phyloP scores from a whole-genome alignment of 2,329 filamentous ascomycete species.

The Paecilomyces sp. region DNA sequence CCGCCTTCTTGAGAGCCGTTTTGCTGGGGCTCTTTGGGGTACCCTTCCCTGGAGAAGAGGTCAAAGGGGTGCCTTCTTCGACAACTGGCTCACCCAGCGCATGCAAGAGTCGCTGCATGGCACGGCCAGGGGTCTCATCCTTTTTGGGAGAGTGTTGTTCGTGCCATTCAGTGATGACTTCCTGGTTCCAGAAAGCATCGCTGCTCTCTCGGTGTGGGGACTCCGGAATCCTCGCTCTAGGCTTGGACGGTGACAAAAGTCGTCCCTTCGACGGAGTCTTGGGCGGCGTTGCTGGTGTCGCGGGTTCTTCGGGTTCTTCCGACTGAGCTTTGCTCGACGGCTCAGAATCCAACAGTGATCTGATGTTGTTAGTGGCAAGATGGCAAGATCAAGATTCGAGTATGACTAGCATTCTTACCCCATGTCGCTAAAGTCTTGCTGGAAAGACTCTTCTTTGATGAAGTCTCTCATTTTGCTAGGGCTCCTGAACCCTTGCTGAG shows the following conservation, averaged over 20 bases:
- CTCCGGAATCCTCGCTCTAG: constrained; percentile 37
- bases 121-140: constrained; percentile 10
- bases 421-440: neutral
- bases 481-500: constrained; percentile 15
- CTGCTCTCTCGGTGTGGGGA: constrained; percentile 44
- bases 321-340: neutral
- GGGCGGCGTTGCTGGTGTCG: constrained; percentile 30
- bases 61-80: constrained; percentile 18
- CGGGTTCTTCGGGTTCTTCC: neutral
- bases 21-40: constrained; percentile 23
- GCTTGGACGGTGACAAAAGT: constrained; percentile 44
- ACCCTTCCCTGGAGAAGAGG: constrained; percentile 7
- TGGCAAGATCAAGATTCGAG: neutral
- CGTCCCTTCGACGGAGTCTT: constrained; percentile 35
- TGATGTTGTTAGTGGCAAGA: neutral
- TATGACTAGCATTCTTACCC: neutral
- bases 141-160: constrained; percentile 49
- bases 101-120: constrained; percentile 15
- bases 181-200: constrained; percentile 50
- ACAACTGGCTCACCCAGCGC: constrained; percentile 31
- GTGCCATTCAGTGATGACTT: constrained; percentile 47
- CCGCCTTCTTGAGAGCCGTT: constrained; percentile 32
- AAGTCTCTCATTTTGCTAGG: constrained; percentile 14
- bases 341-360: neutral
- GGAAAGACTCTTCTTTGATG: constrained; percentile 12